Base-by-base conservation (phyloP, 805 yeast genomes). In the Starmerella potacharoeniae region DNA sequence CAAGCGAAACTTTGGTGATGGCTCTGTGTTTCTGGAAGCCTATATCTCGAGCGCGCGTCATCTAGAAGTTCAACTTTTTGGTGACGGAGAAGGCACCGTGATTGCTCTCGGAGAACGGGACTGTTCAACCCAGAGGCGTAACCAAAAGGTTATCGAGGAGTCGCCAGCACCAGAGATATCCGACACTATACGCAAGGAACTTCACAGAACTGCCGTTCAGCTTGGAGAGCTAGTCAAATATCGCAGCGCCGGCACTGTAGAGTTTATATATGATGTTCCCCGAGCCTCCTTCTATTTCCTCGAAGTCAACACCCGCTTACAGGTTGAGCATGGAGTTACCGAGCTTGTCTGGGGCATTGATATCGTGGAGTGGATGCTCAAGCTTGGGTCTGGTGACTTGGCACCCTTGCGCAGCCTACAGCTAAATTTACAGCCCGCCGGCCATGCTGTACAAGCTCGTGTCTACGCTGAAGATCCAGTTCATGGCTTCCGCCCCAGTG, bases 211-310 rank as follows among this genome's bases (percentile, higher is more conserved):
- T n/a, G n/a, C n/a, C n/a, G n/a, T n/a, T n/a, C n/a, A n/a, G n/a
- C n/a, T n/a, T n/a, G n/a, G n/a, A n/a, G n/a, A n/a, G n/a, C n/a
- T n/a, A n/a, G n/a, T n/a, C n/a, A n/a, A n/a, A n/a, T n/a, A n/a
- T n/a, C n/a, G n/a, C n/a, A n/a, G 95, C 73, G 97, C 96, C 46
- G 97, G 96, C 70, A 90, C 97, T 6, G 96, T 90, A 65, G 97
- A 90, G 71, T 90, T 83, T 67, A 88, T 90, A 64, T 89, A 85
- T 67, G 96, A 90, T 68, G 84, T 84, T 66, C 75, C 68, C 55
- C 74, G 93, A 63, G 91, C 88, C 66, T 93, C 84, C 66, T 90
- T 90, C 68, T 90, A 89, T 74, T 90, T 90, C 72, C 75, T 90
- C 66, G 97, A 90, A 69, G 96, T 90, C 61, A 90, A 90, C 68